These are phyloP conservation scores for Phialemoniopsis sp. DNA, from an alignment of 2,329 filamentous ascomycete species.

Conservation along the genomic window DNA sequence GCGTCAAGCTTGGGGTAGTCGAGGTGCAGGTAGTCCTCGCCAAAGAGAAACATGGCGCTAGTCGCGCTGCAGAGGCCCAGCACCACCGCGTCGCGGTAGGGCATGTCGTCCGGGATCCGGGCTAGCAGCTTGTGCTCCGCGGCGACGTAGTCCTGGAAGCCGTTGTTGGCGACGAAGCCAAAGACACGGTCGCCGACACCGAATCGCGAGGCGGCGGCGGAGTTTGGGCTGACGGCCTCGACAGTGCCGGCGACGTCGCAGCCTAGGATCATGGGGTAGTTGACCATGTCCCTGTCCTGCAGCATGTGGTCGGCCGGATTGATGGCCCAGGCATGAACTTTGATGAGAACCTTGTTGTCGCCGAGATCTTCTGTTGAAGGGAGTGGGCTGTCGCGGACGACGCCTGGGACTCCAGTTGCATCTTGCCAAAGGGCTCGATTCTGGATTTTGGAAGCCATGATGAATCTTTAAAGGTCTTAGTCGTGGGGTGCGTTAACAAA, in stretches of 20 bases:
- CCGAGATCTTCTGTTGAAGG: no score
- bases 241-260: slow-evolving; percentile 26
- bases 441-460: no score
- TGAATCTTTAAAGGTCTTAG: no score
- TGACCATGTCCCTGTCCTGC: slow-evolving; percentile 21
- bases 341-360: slow-evolving; percentile 17
- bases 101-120: slow-evolving; percentile 16
- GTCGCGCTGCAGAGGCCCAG: slow-evolving; percentile 20
- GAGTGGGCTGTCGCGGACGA: no score
- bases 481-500: no score
- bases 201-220: slow-evolving; percentile 19
- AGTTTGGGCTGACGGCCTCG: slow-evolving; percentile 19
- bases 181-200: slow-evolving; percentile 25
- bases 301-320: slow-evolving; percentile 25
- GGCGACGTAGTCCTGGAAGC: slow-evolving; percentile 18
- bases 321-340: slow-evolving; percentile 23
- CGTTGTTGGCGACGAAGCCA: no score
- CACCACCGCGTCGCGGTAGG: slow-evolving; percentile 16
- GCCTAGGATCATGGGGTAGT: slow-evolving; percentile 27
- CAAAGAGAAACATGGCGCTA: slow-evolving; percentile 14
- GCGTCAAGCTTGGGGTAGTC: slow-evolving; percentile 7
- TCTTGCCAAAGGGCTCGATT: no score
- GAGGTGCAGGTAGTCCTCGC: slow-evolving; percentile 13
- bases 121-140: slow-evolving; percentile 11
- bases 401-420: no score